Evolutionary conservation across 2,329 filamentous ascomycete genomes (phyloP).

Genomic region (Diaporthe sp.): DNA sequence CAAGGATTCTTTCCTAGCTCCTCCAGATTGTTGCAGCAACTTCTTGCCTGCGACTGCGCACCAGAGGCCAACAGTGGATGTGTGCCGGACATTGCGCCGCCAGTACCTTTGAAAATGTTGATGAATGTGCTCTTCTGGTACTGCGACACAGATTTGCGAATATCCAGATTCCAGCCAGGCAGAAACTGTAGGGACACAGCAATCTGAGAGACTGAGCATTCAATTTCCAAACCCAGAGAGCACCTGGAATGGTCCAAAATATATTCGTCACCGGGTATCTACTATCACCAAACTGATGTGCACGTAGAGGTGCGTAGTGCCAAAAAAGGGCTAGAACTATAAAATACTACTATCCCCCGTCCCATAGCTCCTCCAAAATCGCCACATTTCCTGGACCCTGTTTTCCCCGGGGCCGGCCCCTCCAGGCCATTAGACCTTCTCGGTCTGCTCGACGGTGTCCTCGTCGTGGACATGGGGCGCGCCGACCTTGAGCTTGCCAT

Average conservation of each 20-base stretch:
- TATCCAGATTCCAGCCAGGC: too few relatives aligned
- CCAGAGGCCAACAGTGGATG: not conserved
- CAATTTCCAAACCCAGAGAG: too few relatives aligned
- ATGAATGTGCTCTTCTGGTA: too few relatives aligned
- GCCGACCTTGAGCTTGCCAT: slow-evolving; percentile 58
- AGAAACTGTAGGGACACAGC: not conserved
- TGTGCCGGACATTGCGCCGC: not conserved
- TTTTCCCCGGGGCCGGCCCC: not conserved
- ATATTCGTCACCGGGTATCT: slow-evolving; percentile 4
- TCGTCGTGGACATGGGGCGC: not conserved
- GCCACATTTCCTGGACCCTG: not conserved
- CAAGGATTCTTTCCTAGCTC: not conserved
- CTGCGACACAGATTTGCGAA: not conserved
- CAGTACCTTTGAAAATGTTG: not conserved
- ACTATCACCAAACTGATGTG: not conserved
- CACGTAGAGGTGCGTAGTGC: not conserved
- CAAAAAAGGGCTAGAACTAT: not conserved
- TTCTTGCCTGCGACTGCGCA: not conserved
- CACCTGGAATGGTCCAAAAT: not conserved
- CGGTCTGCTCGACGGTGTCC: slow-evolving; percentile 6
- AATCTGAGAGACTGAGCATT: not conserved
- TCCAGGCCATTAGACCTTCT: slow-evolving; percentile 9
- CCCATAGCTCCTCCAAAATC: not conserved
- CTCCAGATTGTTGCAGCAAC: too few relatives aligned
- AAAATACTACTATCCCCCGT: not conserved